A percentile compares a stretch with the other conserved stretches of the same genome.
These are phyloP conservation scores for Pythium folliculosum DNA, from an alignment of 352 stramenopile genomes.

Conservation along the genomic window DNA sequence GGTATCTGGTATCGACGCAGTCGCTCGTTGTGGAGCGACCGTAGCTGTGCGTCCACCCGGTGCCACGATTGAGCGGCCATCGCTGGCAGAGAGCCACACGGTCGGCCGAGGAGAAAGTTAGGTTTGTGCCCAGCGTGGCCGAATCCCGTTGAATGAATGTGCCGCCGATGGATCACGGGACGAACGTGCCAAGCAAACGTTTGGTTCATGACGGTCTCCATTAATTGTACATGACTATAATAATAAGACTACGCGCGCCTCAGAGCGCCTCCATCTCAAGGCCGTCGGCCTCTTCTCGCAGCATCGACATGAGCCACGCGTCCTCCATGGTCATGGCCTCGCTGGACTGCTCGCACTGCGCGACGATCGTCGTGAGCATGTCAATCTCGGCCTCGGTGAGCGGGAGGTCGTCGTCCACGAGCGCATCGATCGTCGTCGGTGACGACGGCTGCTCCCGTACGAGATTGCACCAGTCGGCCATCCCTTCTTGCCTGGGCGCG, in stretches of 20 bases:
- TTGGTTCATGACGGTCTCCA: no score
- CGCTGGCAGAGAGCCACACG: no score
- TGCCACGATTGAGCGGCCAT: no score
- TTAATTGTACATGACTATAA: no score
- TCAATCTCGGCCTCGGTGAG: constrained; percentile 17
- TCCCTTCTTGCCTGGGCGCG: neutral
- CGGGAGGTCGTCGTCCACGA: constrained; percentile 9
- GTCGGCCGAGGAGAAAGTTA: no score
- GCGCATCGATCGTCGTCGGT: constrained; percentile 13
- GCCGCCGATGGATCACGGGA: no score
- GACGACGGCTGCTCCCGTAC: neutral
- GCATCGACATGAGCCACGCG: constrained; percentile 22
- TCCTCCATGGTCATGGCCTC: constrained; percentile 13
- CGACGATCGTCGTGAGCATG: constrained; percentile 22
- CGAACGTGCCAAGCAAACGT: no score
- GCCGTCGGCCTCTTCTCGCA: constrained; percentile 6
- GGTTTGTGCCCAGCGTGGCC: no score
- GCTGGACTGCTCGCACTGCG: constrained; percentile 6
- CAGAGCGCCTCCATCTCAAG: neutral
- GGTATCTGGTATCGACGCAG: no score
- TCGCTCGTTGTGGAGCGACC: no score
- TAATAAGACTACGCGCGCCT: neutral
- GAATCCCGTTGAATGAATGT: no score
- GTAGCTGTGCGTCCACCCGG: no score
- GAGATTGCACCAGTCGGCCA: neutral